phyloP scores from a whole-genome alignment of 768 basidiomycete species.

The Psilocybe cubensis region DNA sequence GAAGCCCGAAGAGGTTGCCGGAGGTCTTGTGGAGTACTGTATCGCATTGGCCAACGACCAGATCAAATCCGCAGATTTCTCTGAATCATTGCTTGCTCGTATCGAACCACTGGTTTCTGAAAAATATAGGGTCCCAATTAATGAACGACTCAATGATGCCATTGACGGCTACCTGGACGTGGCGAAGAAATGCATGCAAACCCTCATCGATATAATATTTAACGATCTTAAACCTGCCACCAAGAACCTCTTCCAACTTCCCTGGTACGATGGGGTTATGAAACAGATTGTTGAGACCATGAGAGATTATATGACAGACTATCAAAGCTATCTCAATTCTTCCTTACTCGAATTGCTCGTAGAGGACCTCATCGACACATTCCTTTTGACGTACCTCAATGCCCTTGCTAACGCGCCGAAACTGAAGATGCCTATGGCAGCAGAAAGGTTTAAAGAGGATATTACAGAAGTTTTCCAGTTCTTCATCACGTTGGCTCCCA shows the following conservation, averaged over 20 bases:
- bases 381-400: slow-evolving; percentile 89
- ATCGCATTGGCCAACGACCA: slow-evolving; percentile 98
- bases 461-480: slow-evolving; percentile 77
- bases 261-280: slow-evolving; percentile 92
- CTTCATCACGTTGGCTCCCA: slow-evolving; percentile 78
- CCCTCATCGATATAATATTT: slow-evolving; percentile 92
- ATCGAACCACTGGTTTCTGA: slow-evolving; percentile 91
- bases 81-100: slow-evolving; percentile 82
- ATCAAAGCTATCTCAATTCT: slow-evolving; percentile 88
- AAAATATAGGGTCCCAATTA: slow-evolving; percentile 85
- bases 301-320: slow-evolving; percentile 96
- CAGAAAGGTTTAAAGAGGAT: slow-evolving; percentile 84
- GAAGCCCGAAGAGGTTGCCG: slow-evolving; percentile 85
- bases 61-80: slow-evolving; percentile 93
- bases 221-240: slow-evolving; percentile 91
- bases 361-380: slow-evolving; percentile 90
- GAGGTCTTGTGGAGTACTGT: slow-evolving; percentile 93
- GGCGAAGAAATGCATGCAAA: slow-evolving; percentile 95
- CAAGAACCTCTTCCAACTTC: slow-evolving; percentile 78
- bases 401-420: slow-evolving; percentile 84
- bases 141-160: slow-evolving; percentile 89
- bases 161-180: slow-evolving; percentile 99
- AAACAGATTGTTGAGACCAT: slow-evolving; percentile 93
- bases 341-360: slow-evolving; percentile 89
- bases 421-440: slow-evolving; percentile 82